Percentiles rank a stretch among this genome's conserved stretches.
phyloP scores from a whole-genome alignment of 164 flowering plant species.

The Nymphaea thermarum region DNA sequence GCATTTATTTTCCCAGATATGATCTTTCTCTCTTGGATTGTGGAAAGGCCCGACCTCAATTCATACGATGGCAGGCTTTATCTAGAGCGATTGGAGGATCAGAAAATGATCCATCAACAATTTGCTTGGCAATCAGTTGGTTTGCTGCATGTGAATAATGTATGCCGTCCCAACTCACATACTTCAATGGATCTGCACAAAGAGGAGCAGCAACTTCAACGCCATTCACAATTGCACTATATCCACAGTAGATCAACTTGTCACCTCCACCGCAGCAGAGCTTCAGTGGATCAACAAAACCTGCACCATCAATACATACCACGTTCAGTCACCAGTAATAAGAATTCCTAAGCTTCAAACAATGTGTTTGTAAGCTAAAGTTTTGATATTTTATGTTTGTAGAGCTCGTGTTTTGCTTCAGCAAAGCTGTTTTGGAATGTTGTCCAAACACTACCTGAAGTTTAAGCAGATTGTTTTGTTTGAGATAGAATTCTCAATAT shows the following conservation, averaged over 20 bases:
- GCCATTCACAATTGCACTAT: constrained; percentile 31
- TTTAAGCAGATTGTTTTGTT: no score
- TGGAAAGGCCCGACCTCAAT: no score
- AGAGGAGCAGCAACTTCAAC: constrained; percentile 36
- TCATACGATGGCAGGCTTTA: constrained; percentile 10
- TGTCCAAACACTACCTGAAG: no score
- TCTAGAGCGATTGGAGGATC: constrained; percentile 24
- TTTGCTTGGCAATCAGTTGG: constrained; percentile 26
- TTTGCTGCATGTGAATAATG: constrained; percentile 64
- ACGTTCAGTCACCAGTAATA: no score
- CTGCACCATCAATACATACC: constrained; percentile 14
- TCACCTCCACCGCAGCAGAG: constrained; percentile 31
- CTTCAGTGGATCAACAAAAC: constrained; percentile 46
- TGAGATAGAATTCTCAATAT: no score
- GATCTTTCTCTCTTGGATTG: no score
- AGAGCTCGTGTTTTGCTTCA: no score
- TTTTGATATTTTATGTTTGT: no score
- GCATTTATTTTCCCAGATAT: not conserved
- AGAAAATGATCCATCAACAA: constrained; percentile 36
- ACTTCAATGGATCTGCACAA: constrained; percentile 33
- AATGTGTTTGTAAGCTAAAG: no score
- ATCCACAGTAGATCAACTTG: constrained; percentile 24
- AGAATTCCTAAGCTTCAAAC: no score
- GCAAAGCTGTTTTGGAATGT: no score
- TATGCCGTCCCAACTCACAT: constrained; percentile 71